phyloP scores from a whole-genome alignment of 176 grass and related monocot genomes.

The Lolium perenne region DNA sequence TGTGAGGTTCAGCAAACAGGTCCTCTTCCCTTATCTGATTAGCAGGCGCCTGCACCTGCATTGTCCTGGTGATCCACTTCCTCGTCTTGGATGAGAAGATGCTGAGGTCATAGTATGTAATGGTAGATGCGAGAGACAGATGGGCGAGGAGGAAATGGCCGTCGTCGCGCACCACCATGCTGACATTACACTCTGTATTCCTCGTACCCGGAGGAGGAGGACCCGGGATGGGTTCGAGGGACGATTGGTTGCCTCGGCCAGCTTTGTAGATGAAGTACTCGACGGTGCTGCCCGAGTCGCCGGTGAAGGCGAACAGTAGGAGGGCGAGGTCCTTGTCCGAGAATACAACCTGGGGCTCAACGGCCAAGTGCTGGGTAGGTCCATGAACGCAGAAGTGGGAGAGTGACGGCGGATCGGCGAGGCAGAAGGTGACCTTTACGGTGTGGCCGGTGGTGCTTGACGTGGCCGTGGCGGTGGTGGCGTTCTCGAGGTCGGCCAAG shows the following conservation, averaged over 20 bases:
- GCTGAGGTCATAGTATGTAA: background rate
- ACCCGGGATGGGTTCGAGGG: background rate
- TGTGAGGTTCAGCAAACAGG: background rate
- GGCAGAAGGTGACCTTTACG: background rate
- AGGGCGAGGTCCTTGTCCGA: background rate
- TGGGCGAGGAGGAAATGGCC: background rate
- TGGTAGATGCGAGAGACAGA: background rate
- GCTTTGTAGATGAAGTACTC: slow-evolving; percentile 2
- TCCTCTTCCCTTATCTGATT: background rate
- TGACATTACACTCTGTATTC: background rate
- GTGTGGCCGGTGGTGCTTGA: background rate
- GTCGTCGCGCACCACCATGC: background rate
- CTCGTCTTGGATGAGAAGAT: background rate
- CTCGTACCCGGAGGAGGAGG: background rate
- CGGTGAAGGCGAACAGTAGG: background rate
- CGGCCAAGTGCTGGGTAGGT: background rate
- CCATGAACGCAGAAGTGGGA: background rate
- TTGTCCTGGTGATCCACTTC: background rate
- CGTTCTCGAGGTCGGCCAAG: background rate
- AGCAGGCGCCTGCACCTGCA: background rate
- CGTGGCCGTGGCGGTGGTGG: background rate
- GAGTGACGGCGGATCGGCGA: background rate
- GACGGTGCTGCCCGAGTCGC: background rate
- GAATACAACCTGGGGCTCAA: background rate
- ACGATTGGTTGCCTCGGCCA: background rate